These are phyloP conservation scores for Physaria fendleri DNA, from an alignment of 345 rosid species.

Conservation along the genomic window DNA sequence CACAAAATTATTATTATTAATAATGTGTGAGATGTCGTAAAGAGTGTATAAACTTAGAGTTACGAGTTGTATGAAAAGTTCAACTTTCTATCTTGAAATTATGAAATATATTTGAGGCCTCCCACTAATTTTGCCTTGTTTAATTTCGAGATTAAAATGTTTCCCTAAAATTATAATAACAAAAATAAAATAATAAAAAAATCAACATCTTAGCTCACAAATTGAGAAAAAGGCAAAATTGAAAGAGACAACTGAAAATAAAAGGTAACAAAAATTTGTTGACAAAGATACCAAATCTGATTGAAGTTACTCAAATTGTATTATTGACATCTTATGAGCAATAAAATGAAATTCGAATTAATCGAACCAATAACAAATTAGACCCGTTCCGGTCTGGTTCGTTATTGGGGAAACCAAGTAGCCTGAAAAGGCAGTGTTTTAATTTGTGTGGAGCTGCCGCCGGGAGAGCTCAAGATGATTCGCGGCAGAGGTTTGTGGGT, in stretches of 20 bases:
- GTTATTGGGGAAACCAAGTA: not conserved
- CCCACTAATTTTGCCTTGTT: slow-evolving; percentile 21
- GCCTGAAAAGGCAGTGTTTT: not conserved
- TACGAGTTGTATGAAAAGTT: slow-evolving; percentile 21
- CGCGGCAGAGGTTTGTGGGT: slow-evolving; percentile 35
- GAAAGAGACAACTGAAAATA: slow-evolving; percentile 17
- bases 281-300: slow-evolving; percentile 4
- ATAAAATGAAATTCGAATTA: too few species aligned
- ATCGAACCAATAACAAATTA: not conserved
- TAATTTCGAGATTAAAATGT: not conserved
- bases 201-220: slow-evolving; percentile 16
- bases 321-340: too few species aligned
- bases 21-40: not conserved
- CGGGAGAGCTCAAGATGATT: slow-evolving; percentile 36
- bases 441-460: not conserved
- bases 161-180: not conserved
- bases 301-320: not conserved
- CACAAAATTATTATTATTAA: not conserved
- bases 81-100: slow-evolving; percentile 13
- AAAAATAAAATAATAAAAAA: not conserved
- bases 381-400: not conserved
- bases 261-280: not conserved
- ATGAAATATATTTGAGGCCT: slow-evolving; percentile 15
- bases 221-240: not conserved
- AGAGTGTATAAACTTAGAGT: slow-evolving; percentile 8